Evolutionary conservation across 768 basidiomycete species (phyloP).

Genomic region (Kwoniella europaea): DNA sequence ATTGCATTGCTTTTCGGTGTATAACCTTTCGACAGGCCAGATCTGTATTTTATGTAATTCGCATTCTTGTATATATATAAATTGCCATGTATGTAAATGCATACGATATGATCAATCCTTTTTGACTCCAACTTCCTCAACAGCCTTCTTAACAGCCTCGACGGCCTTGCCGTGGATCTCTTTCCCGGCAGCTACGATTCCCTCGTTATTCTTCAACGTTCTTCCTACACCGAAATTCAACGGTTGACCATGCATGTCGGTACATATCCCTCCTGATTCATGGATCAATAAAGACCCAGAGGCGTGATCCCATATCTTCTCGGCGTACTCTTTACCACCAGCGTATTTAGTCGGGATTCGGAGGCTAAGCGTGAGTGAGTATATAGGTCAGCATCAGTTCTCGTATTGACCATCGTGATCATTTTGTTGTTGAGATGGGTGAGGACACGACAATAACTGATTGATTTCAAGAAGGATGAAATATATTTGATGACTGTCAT

Average conservation of each 20-base stretch:
- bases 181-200: slow-evolving; percentile 80
- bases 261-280: slow-evolving; percentile 88
- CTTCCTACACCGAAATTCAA: slow-evolving; percentile 87
- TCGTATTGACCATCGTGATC: too few species aligned
- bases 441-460: neutral
- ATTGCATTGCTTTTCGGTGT: slow-evolving; percentile 9
- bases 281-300: slow-evolving; percentile 80
- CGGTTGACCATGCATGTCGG: slow-evolving; percentile 75
- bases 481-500: too few species aligned
- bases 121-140: slow-evolving; percentile 52
- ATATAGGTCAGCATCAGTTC: neutral
- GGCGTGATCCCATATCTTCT: slow-evolving; percentile 99
- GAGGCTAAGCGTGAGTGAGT: slow-evolving; percentile 34
- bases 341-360: slow-evolving; percentile 59
- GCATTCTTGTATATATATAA: neutral
- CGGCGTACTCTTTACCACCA: slow-evolving; percentile 70
- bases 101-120: neutral
- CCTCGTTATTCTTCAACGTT: slow-evolving; percentile 82
- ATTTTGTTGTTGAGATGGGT: neutral
- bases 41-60: neutral
- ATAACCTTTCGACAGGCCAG: neutral
- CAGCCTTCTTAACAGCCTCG: slow-evolving; percentile 72
- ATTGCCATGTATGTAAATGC: neutral
- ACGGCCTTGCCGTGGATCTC: slow-evolving; percentile 73
- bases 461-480: too few species aligned